Base-by-base conservation (phyloP, 2,329 filamentous ascomycete species). In the Hypoxylon sp. region DNA sequence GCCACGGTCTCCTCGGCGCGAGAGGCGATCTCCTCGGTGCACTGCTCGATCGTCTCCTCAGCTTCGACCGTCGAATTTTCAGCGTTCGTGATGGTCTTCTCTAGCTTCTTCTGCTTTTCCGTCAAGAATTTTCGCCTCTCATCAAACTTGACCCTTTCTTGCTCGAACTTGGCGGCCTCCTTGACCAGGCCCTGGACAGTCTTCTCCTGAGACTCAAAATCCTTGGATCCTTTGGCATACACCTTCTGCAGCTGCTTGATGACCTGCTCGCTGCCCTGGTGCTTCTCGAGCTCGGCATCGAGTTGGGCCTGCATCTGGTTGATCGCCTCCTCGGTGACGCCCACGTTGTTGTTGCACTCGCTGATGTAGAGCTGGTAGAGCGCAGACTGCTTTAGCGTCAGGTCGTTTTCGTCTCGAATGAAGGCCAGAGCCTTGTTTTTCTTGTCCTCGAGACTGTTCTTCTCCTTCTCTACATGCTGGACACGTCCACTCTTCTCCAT, bases 381-480 rank as follows among this genome's bases (percentile, higher is more conserved):
- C 0, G 92, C 88, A 0, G 92, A 94, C 71, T 97, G 91, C 75
- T 97, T 98, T 67, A 89, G 82, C 0, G 88, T 86, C 33, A 99
- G 81, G 72, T 98, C 94, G 67, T 99, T 99, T 72, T 99, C 95
- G 65, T 98, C 92, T 20, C 86, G 87, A 60, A 99, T 88, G 70
- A 87, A 98, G 1, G 91, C 88, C 6, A 99, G 77, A 0, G 95
- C 96, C 74, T 93, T 92, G 72, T 98, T 89, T 77, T 99, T 99
- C 80, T 97, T 98, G 74, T 96, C 93, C 70, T 97, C 95, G 2
- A 99, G 84, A 43, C 87, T 83, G 65, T 90, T 91, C 81, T 92
- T 97, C 75, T 99, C 95, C 74, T 97, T 99, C 74, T 99, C 95
- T 1, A 99, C 95, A 69, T 97, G 94, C 75, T 98, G 92, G 1